phyloP scores from a whole-genome alignment of 177 flowering plant species.

The Tripterygium wilfordii region DNA sequence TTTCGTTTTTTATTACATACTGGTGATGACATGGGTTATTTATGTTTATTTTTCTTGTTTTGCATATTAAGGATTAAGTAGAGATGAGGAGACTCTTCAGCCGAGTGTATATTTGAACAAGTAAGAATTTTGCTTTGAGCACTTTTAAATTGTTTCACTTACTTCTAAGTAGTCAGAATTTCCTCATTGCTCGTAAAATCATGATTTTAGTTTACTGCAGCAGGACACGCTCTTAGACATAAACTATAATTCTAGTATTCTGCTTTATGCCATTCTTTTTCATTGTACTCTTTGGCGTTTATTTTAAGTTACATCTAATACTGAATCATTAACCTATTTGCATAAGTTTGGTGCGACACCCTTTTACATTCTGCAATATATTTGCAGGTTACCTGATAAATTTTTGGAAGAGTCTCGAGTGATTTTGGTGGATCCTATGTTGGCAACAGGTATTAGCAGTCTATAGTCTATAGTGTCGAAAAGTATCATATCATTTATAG shows the following conservation, averaged over 20 bases:
- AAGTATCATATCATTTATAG: too few species aligned
- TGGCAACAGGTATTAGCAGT: conserved; percentile 76
- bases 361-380: not conserved
- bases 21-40: not conserved
- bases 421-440: conserved; percentile 90
- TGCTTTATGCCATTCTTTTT: not conserved
- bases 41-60: conserved; percentile 3
- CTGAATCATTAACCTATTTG: not conserved
- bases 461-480: too few species aligned
- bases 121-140: conserved; percentile 37
- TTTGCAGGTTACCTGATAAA: conserved; percentile 71
- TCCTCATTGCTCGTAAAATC: too few species aligned
- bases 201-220: too few species aligned
- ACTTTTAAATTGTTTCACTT: too few species aligned
- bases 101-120: conserved; percentile 84
- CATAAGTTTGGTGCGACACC: not conserved
- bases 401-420: conserved; percentile 81
- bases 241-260: too few species aligned
- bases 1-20: too few species aligned
- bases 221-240: too few species aligned
- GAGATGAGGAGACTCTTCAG: conserved; percentile 89
- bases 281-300: not conserved
- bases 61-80: conserved; percentile 52
- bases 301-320: not conserved
- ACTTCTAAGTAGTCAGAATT: too few species aligned